A percentile compares a stretch with the other conserved stretches of the same genome.
These are phyloP conservation scores for Phytopythium mirpurense DNA, from an alignment of 352 stramenopile species.

Conservation along the genomic window DNA sequence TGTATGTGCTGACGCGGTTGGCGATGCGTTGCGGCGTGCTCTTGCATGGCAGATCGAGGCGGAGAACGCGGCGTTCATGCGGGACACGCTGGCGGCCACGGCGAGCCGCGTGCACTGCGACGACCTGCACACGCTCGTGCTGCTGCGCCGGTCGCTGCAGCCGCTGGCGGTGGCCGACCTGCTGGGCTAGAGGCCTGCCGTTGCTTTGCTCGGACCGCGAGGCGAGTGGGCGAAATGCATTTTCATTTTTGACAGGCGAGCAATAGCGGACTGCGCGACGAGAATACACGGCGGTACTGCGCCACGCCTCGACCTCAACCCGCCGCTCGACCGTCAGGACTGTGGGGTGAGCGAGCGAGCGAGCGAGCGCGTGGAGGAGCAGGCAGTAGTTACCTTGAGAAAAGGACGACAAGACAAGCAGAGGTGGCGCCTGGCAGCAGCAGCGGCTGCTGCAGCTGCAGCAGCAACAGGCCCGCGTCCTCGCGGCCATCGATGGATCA, in stretches of 20 bases:
- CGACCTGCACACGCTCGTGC: slow-evolving; percentile 59
- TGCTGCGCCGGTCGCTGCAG: slow-evolving; percentile 40
- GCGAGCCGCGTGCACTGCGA: slow-evolving; percentile 53
- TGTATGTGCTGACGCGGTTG: background rate
- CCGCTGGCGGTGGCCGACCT: slow-evolving; percentile 30
- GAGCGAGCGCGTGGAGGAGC: no score
- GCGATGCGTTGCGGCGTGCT: background rate
- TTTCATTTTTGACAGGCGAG: no score
- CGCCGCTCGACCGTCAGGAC: no score
- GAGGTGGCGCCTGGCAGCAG: no score
- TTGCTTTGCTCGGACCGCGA: no score
- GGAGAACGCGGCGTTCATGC: slow-evolving; percentile 57
- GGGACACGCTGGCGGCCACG: slow-evolving; percentile 37
- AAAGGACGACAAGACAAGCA: no score
- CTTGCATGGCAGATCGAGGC: slow-evolving; percentile 72
- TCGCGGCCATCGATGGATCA: slow-evolving; percentile 15
- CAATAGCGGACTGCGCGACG: no score
- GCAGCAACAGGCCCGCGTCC: background rate
- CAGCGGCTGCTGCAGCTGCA: background rate
- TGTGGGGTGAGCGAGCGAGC: slow-evolving; percentile 14
- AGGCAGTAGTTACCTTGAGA: no score
- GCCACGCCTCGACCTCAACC: no score
- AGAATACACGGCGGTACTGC: no score
- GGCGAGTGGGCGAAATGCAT: no score
- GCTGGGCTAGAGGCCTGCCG: no score